phyloP scores from a whole-genome alignment of 2,329 filamentous ascomycete genomes.

The Lasiodiplodia hormozganensis region DNA sequence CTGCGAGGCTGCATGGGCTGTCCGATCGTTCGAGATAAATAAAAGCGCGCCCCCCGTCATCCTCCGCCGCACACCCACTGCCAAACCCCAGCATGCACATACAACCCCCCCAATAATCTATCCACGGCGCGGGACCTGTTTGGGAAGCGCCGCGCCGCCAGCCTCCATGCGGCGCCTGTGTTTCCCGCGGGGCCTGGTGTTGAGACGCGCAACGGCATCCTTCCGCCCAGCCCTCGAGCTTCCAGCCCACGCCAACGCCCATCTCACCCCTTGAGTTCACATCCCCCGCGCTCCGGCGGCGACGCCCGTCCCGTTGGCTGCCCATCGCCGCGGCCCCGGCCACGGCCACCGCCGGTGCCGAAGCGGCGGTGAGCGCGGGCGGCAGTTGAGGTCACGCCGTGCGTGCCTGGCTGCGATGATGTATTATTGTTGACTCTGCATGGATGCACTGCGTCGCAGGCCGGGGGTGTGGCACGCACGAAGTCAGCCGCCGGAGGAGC shows the following conservation, averaged over 20 bases:
- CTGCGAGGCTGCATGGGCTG: slow-evolving; percentile 28
- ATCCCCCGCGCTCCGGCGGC: background rate
- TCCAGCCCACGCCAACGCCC: slow-evolving; percentile 9
- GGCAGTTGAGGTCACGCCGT: slow-evolving; percentile 8
- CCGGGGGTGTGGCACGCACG: slow-evolving; percentile 1
- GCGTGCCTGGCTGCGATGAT: slow-evolving; percentile 8
- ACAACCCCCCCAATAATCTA: slow-evolving; percentile 22
- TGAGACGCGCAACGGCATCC: slow-evolving; percentile 26
- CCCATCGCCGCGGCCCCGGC: background rate
- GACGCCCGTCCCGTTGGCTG: background rate
- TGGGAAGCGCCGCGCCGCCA: slow-evolving; percentile 26
- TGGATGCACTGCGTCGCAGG: slow-evolving; percentile 14
- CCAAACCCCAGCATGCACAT: slow-evolving; percentile 6
- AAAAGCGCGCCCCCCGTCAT: slow-evolving; percentile 18
- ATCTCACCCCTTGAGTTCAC: slow-evolving; percentile 22
- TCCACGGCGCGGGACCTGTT: slow-evolving; percentile 25
- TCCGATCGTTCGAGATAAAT: slow-evolving; percentile 30
- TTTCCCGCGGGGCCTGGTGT: slow-evolving; percentile 17
- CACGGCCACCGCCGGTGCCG: slow-evolving; percentile 2
- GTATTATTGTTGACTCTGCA: slow-evolving; percentile 10
- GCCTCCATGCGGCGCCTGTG: slow-evolving; percentile 18
- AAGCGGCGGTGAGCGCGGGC: slow-evolving; percentile 23
- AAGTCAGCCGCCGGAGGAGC: slow-evolving; percentile 8
- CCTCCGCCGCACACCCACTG: slow-evolving; percentile 23
- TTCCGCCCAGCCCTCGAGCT: slow-evolving; percentile 15